Evolutionary conservation across 371 early-diverging fungal genomes (phyloP).

Genomic region (Capillidium rhysosporum): DNA sequence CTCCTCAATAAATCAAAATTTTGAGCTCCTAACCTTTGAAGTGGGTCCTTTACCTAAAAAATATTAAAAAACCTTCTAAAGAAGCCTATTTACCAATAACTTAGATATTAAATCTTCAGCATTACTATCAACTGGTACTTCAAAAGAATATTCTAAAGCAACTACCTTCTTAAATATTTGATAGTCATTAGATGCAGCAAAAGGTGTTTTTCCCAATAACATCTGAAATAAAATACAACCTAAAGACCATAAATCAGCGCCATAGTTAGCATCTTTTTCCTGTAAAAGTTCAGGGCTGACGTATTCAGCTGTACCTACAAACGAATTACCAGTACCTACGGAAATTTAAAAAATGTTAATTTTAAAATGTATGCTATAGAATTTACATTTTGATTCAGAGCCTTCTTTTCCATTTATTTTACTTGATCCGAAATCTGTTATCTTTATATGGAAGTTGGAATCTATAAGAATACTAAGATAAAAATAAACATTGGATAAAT

Average conservation of each 20-base stretch:
- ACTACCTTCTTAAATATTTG: conserved; percentile 89
- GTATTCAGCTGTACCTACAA: conserved; percentile 95
- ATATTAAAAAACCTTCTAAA: background rate
- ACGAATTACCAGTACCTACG: conserved; percentile 27
- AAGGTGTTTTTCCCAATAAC: conserved; percentile 82
- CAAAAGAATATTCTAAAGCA: conserved; percentile 63
- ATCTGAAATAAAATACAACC: conserved; percentile 96
- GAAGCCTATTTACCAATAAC: conserved; percentile 27
- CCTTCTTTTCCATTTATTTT: conserved; percentile 31
- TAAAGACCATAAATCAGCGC: conserved; percentile 94
- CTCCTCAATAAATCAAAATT: conserved; percentile 50
- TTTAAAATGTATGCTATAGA: no score
- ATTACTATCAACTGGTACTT: conserved; percentile 37
- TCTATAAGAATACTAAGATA: conserved; percentile 56
- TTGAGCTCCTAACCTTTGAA: conserved; percentile 37
- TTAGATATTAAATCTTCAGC: conserved; percentile 51
- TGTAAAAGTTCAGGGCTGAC: conserved; percentile 91
- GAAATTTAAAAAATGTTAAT: no score
- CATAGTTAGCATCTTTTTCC: conserved; percentile 51
- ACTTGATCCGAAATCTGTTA: conserved; percentile 95
- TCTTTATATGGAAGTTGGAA: conserved; percentile 67
- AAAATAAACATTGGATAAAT: conserved; percentile 10
- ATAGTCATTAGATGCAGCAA: conserved; percentile 88
- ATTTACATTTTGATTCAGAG: no score
- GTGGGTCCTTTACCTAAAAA: conserved; percentile 36